Evolutionary conservation across 2,329 filamentous ascomycete genomes (phyloP), one percentile per base, ranked within the genome.

Genomic region (Calonectria honghensis): DNA sequence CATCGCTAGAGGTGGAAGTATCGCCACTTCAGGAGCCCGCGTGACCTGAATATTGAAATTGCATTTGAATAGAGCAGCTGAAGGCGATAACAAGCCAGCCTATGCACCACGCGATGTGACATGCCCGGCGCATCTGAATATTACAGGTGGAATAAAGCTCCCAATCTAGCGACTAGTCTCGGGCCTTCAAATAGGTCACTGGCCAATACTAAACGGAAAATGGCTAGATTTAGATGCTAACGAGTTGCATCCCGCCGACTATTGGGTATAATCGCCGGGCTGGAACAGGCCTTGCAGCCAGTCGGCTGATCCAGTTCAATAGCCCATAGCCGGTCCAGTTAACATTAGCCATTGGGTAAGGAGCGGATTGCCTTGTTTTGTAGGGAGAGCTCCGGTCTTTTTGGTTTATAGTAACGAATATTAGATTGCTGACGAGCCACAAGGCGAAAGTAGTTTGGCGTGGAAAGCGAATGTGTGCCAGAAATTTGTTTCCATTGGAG

Each of bases 1-100:
- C 52, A 27, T 51, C 32, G n/a, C 29, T 61, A 63, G 51, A 68
- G 31, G 70, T 67, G 63, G 70, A 45, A 61, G 27, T 29, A 24
- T 61, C 13, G n/a, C n/a, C 13, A 18, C 7, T 18, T 10, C 20
- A 14, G 3, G 37, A 11, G 9, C 11, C 13, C 57, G n/a, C 7
- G 57, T 48, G 20, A 48, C 45, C 45, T 48, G 20, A 24, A 48
- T 24, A 48, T 48, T 13, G 45, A 24, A 13, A n/a, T 13, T 48
- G 24, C 45, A 24, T 24, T 48, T 24, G 20, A n/a, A 48, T 24
- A 24, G 45, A 48, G 9, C 20, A 48, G 45, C 45, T 24, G 45
- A 24, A 48, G n/a, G 45, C 5, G 45, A 48, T 48, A 24, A 13
- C 45, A 24, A 24, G 20, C 7, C 20, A 24, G 20, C 45, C 45